Conservation (phyloP, 78 protist species). For the Cyanophora paradoxa region DNA sequence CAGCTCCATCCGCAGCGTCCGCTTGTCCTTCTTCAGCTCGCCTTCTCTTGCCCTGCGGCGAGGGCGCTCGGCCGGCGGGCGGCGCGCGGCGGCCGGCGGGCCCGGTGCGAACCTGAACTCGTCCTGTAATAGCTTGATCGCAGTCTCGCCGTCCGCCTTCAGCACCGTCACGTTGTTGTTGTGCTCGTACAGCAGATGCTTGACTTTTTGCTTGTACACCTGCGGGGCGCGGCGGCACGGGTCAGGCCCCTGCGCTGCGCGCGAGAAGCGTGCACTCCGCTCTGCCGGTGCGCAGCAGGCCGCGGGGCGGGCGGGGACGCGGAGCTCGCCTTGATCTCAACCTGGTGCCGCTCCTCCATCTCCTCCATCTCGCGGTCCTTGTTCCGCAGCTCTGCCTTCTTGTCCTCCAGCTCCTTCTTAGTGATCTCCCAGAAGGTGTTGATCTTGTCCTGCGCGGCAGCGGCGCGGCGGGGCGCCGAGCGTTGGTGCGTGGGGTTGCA, state of each 20-base stretch:
- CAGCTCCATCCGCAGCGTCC: conserved; percentile 32
- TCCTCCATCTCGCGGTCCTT: conserved; percentile 72
- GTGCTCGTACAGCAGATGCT: conserved; percentile 75
- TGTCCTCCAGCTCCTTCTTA: conserved; percentile 56
- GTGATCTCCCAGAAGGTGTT: conserved; percentile 68
- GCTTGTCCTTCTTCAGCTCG: conserved; percentile 28
- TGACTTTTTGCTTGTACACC: conserved; percentile 70
- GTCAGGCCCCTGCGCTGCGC: too few relatives aligned
- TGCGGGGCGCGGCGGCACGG: too few relatives aligned
- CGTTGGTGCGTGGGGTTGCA: too few relatives aligned
- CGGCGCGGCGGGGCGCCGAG: background rate
- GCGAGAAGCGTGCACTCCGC: too few relatives aligned
- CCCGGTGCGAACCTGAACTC: conserved; percentile 5
- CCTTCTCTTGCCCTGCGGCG: conserved; percentile 14
- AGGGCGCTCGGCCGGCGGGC: background rate
- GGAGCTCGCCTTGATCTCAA: conserved; percentile 73
- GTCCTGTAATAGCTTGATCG: conserved; percentile 30
- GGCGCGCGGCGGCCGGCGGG: background rate
- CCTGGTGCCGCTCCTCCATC: conserved; percentile 64
- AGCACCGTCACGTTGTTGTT: conserved; percentile 54
- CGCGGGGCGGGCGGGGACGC: too few relatives aligned
- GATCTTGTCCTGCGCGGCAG: conserved; percentile 43
- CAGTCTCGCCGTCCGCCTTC: conserved; percentile 40
- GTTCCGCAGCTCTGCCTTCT: conserved; percentile 62
- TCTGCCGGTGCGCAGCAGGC: too few relatives aligned